Conservation (phyloP, 2,329 filamentous ascomycete species). For the Lasiodiplodia theobromae region DNA sequence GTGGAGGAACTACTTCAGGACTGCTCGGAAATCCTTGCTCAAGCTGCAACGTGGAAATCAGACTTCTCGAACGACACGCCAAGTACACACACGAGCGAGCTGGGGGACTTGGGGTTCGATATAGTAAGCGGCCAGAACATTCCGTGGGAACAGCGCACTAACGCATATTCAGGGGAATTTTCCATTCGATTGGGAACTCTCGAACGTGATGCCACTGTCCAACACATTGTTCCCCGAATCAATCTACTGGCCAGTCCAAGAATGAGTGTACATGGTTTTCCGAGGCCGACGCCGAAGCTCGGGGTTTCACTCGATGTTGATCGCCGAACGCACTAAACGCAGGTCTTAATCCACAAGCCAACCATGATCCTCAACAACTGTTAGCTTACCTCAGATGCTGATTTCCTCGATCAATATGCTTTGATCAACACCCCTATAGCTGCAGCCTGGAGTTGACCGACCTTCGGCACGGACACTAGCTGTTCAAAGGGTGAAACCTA, state of each 20-base stretch:
- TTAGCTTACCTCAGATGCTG: not conserved
- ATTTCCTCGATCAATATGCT: not conserved
- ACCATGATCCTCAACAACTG: not conserved
- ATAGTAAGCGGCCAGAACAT: not conserved
- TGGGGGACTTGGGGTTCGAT: conserved; percentile 3
- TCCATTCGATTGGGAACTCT: not conserved
- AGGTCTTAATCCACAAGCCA: not conserved
- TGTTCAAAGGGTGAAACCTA: not conserved
- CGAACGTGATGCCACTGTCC: not conserved
- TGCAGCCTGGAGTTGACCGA: not conserved
- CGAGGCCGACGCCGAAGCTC: not conserved
- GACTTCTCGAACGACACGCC: not conserved
- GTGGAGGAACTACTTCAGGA: conserved; percentile 11
- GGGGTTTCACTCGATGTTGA: not conserved
- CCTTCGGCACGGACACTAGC: not conserved
- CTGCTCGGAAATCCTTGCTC: not conserved
- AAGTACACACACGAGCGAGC: not conserved
- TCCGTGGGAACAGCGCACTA: not conserved
- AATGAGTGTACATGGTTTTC: not conserved
- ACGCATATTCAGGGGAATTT: not conserved
- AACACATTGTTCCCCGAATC: not conserved
- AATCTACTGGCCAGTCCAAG: conserved; percentile 8
- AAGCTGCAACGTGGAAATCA: not conserved
- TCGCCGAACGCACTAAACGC: not conserved
- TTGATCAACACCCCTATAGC: not conserved